phyloP scores from a whole-genome alignment of 257 asterid genomes.

The Linaria vulgaris region DNA sequence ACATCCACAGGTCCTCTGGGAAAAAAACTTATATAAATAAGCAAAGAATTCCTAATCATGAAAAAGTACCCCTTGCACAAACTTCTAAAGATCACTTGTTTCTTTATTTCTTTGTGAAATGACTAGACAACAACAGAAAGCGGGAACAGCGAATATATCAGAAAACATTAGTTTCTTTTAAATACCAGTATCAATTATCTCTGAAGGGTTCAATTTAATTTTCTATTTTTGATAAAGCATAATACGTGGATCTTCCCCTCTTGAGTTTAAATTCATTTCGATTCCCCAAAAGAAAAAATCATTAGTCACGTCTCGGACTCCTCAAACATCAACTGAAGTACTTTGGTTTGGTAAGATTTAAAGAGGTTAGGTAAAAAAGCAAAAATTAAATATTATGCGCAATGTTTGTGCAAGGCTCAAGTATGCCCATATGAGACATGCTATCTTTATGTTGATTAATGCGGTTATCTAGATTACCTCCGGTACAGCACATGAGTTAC shows the following conservation, averaged over 20 bases:
- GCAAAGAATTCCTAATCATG: not conserved
- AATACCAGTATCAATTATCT: too few relatives aligned
- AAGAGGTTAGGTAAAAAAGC: not conserved
- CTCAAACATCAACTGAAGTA: not conserved
- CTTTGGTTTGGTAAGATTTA: not conserved
- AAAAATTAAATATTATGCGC: not conserved
- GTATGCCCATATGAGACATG: slow-evolving; percentile 13
- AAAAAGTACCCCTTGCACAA: not conserved
- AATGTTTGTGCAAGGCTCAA: not conserved
- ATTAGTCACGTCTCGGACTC: not conserved
- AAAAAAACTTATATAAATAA: too few relatives aligned
- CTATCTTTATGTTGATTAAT: slow-evolving; percentile 1
- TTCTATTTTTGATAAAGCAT: not conserved
- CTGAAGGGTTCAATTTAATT: not conserved
- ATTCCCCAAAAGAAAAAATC: too few relatives aligned
- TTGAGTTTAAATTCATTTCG: not conserved
- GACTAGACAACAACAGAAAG: too few relatives aligned
- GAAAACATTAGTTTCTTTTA: too few relatives aligned
- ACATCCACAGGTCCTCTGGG: too few relatives aligned
- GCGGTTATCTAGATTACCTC: slow-evolving; percentile 41
- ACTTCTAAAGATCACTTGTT: not conserved
- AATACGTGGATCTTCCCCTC: not conserved
- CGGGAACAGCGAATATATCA: too few relatives aligned
- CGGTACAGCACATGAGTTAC: slow-evolving; percentile 47
- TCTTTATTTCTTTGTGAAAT: too few relatives aligned